Conservation (phyloP, 1,284 basidiomycete species). For the Apiotrichum porosum region DNA sequence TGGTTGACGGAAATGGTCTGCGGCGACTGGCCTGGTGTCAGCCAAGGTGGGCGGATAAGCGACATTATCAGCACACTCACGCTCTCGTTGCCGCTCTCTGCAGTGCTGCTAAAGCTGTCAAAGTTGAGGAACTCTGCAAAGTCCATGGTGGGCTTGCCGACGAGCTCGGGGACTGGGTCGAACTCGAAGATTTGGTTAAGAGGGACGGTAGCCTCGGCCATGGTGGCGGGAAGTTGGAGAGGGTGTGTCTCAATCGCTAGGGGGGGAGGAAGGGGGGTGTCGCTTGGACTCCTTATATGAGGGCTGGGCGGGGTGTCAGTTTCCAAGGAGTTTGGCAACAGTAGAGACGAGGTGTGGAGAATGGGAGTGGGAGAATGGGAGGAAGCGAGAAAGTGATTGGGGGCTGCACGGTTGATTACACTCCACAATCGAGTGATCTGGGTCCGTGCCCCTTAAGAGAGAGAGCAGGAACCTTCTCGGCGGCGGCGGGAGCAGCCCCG, state of each 20-base stretch:
- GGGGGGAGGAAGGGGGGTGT: background rate
- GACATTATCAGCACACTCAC: constrained; percentile 21
- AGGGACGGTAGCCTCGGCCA: constrained; percentile 6
- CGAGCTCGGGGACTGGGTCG: constrained; percentile 33
- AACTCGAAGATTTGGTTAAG: constrained; percentile 15
- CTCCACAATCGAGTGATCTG: too few relatives aligned
- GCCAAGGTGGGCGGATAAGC: constrained; percentile 7
- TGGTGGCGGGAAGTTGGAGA: constrained; percentile 4
- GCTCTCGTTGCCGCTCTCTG: constrained; percentile 16
- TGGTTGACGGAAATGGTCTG: constrained; percentile 39
- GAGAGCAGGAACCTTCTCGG: too few relatives aligned
- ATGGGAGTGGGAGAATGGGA: background rate
- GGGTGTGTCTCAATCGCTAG: too few relatives aligned
- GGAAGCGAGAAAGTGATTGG: too few relatives aligned
- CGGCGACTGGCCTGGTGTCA: constrained; percentile 31
- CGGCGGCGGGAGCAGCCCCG: too few relatives aligned
- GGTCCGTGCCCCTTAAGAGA: too few relatives aligned
- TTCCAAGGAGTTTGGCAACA: background rate
- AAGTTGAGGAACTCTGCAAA: constrained; percentile 43
- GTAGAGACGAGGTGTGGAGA: background rate
- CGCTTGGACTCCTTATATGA: too few relatives aligned
- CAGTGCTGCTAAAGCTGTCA: constrained; percentile 27
- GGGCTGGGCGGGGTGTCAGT: background rate
- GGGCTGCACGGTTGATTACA: too few relatives aligned
- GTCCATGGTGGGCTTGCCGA: constrained; percentile 37